A percentile compares a stretch with the other conserved stretches of the same genome.
Conservation (phyloP, 2,329 filamentous ascomycete species). For the Colletotrichum shisoi region DNA sequence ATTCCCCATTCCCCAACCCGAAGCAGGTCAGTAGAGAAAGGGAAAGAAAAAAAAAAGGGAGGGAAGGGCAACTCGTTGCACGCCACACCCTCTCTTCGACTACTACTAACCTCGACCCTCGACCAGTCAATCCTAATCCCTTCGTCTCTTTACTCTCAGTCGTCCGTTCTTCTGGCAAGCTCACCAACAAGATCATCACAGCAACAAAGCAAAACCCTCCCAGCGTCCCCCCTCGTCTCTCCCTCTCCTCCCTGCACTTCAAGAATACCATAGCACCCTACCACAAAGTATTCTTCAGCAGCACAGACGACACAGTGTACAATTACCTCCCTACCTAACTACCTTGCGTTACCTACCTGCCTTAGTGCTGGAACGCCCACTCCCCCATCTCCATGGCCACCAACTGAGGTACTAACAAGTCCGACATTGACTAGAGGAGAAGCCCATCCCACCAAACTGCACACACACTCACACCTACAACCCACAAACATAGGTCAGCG, state of each 20-base stretch:
- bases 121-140: conserved; percentile 3
- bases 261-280: conserved; percentile 24
- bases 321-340: background rate
- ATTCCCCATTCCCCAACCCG: conserved; percentile 35
- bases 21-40: conserved; percentile 9
- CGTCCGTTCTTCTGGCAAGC: conserved; percentile 23
- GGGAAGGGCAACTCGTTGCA: conserved; percentile 17
- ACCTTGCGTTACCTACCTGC: background rate
- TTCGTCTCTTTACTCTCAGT: conserved; percentile 18
- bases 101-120: conserved; percentile 21
- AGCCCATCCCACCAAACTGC: conserved; percentile 18
- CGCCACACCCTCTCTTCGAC: conserved; percentile 27
- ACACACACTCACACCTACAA: conserved; percentile 3
- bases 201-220: conserved; percentile 15
- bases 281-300: conserved; percentile 29
- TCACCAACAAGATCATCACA: conserved; percentile 15
- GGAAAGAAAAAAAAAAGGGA: conserved; percentile 27
- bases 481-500: conserved; percentile 12
- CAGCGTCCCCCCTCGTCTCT: background rate
- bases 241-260: conserved; percentile 9
- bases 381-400: conserved; percentile 37
- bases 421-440: conserved; percentile 19
- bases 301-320: conserved; percentile 35
- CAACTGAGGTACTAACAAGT: conserved; percentile 28
- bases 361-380: conserved; percentile 14